Conservation (phyloP, 306 rosid genomes). For the Vigna mungo region DNA sequence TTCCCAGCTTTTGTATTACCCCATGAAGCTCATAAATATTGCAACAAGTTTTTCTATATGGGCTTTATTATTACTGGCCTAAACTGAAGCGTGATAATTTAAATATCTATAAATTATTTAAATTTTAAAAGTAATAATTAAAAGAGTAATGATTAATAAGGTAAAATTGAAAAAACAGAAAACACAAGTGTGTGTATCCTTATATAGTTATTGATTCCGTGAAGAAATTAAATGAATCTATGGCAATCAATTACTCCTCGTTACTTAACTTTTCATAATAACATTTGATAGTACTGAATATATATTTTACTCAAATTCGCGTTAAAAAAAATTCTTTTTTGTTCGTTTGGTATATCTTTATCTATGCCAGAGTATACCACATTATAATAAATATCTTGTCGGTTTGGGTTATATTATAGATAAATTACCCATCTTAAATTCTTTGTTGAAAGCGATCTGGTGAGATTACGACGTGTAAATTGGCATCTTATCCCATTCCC, state of each 20-base stretch:
- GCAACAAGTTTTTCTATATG: background rate
- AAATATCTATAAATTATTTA: too few species aligned
- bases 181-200: too few species aligned
- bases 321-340: too few species aligned
- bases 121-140: too few species aligned
- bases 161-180: too few species aligned
- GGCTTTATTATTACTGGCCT: background rate
- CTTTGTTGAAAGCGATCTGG: background rate
- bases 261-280: too few species aligned
- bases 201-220: background rate
- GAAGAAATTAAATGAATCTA: background rate
- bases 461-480: background rate
- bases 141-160: too few species aligned
- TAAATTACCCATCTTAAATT: background rate
- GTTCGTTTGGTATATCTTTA: background rate
- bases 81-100: too few species aligned
- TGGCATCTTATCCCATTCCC: background rate
- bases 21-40: constrained; percentile 10
- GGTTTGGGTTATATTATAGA: constrained; percentile 15
- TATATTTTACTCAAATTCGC: too few species aligned
- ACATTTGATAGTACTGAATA: too few species aligned
- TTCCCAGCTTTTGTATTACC: constrained; percentile 20
- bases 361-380: too few species aligned
- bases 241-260: background rate
- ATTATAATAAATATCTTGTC: background rate